These are phyloP conservation scores for Porcisia hertigi DNA, from an alignment of 208 protist species.

Conservation along the genomic window DNA sequence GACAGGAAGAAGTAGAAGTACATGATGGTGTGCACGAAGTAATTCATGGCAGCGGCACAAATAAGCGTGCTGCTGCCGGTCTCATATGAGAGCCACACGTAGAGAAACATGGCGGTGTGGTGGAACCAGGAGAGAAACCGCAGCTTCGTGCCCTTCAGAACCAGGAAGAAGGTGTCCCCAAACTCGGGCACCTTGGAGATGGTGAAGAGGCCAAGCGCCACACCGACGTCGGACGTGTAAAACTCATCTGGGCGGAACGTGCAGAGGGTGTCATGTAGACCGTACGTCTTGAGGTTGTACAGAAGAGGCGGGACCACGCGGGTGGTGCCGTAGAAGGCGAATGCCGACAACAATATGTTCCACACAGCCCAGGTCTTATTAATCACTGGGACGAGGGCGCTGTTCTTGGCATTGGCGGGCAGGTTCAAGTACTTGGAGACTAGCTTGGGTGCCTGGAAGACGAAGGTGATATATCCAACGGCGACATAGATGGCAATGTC, in stretches of 20 bases:
- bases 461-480: constrained; percentile 60
- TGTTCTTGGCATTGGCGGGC: constrained; percentile 36
- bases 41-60: constrained; percentile 92
- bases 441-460: constrained; percentile 47
- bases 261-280: constrained; percentile 70
- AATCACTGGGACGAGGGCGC: constrained; percentile 42
- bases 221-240: constrained; percentile 67
- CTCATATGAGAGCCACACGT: constrained; percentile 84
- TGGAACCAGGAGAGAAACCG: constrained; percentile 92
- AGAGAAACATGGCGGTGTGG: constrained; percentile 91
- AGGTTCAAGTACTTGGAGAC: constrained; percentile 35
- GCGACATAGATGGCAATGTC: constrained; percentile 58
- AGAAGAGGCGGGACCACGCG: constrained; percentile 53
- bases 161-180: constrained; percentile 82
- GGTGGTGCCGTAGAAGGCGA: constrained; percentile 74
- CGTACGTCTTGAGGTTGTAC: constrained; percentile 24
- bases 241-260: constrained; percentile 51
- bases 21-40: constrained; percentile 95
- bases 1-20: constrained; percentile 94
- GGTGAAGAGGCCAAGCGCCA: constrained; percentile 76
- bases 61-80: constrained; percentile 54
- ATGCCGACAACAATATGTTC: constrained; percentile 84
- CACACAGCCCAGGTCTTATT: constrained; percentile 73
- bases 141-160: constrained; percentile 70
- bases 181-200: constrained; percentile 89